Percentiles rank a stretch among this genome's conserved stretches.
phyloP scores from a whole-genome alignment of 1,139 yeast species.

The Yarrowia galli region DNA sequence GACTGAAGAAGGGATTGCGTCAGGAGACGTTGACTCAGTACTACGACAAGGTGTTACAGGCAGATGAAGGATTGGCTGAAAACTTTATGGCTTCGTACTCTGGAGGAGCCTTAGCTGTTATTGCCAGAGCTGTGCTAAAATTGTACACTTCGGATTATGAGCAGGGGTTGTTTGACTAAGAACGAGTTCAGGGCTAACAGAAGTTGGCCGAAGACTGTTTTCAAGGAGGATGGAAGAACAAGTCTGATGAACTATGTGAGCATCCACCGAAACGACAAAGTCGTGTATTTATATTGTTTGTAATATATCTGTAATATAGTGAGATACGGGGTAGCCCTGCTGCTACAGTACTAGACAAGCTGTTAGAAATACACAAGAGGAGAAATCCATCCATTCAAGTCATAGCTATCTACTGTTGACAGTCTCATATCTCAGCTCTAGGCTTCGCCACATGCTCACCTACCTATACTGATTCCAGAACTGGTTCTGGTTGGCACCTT shows the following conservation, averaged over 20 bases:
- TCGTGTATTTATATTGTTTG: conserved; percentile 6
- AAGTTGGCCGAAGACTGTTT: too few relatives aligned
- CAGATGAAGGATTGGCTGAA: not conserved
- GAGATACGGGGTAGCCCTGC: too few relatives aligned
- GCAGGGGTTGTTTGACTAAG: not conserved
- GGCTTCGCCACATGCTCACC: too few relatives aligned
- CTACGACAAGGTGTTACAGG: conserved; percentile 10
- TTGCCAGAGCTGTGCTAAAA: not conserved
- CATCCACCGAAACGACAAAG: not conserved
- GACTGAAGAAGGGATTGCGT: not conserved
- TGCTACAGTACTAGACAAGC: too few relatives aligned
- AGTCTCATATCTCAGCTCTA: too few relatives aligned
- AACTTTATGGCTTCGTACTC: not conserved
- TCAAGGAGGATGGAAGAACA: too few relatives aligned
- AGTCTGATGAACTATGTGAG: too few relatives aligned
- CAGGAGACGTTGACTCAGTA: not conserved
- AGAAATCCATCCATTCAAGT: too few relatives aligned
- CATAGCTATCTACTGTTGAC: too few relatives aligned
- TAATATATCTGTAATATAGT: conserved; percentile 17
- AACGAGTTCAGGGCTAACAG: too few relatives aligned
- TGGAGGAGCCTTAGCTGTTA: conserved; percentile 1
- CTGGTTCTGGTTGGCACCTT: conserved; percentile 7
- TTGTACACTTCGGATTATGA: not conserved
- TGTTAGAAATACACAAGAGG: too few relatives aligned
- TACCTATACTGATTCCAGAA: conserved; percentile 36